A percentile compares a stretch with the other conserved stretches of the same genome.
phyloP scores from a whole-genome alignment of 495 filamentous ascomycete genomes.

The Paragyromitra xinjiangensis region DNA sequence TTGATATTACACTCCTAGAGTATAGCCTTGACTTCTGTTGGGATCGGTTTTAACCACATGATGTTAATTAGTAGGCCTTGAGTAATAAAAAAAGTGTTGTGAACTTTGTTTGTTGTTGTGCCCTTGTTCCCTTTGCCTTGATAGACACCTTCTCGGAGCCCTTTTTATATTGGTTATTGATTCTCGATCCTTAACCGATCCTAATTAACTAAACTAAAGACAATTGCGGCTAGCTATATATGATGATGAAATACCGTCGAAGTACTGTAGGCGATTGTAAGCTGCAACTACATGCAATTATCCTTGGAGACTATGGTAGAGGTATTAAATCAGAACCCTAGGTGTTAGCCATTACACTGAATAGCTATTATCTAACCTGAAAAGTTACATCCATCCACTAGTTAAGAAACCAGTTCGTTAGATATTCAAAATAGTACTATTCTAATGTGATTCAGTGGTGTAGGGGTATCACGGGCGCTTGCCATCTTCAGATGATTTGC shows the following conservation, averaged over 20 bases:
- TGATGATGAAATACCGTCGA: neutral
- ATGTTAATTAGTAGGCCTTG: neutral
- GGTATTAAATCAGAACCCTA: neutral
- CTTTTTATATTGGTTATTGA: neutral
- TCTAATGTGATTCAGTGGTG: constrained; percentile 32
- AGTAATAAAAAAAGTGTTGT: neutral
- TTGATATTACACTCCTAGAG: neutral
- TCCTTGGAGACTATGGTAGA: neutral
- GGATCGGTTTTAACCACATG: neutral
- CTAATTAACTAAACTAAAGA: neutral
- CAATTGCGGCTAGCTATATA: neutral
- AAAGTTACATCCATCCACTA: neutral
- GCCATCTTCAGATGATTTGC: constrained; percentile 38
- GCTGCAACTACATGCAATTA: too few species aligned
- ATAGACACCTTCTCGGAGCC: neutral
- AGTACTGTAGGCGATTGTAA: neutral
- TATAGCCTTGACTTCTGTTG: neutral
- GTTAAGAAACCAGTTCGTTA: neutral
- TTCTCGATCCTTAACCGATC: neutral
- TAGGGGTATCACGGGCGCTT: constrained; percentile 46
- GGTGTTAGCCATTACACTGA: neutral
- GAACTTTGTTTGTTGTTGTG: neutral
- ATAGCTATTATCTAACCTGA: neutral
- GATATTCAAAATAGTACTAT: neutral
- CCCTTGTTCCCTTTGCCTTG: neutral